phyloP scores from a whole-genome alignment of 202 grass and related monocot genomes.

The Schoenoplectus triqueter region DNA sequence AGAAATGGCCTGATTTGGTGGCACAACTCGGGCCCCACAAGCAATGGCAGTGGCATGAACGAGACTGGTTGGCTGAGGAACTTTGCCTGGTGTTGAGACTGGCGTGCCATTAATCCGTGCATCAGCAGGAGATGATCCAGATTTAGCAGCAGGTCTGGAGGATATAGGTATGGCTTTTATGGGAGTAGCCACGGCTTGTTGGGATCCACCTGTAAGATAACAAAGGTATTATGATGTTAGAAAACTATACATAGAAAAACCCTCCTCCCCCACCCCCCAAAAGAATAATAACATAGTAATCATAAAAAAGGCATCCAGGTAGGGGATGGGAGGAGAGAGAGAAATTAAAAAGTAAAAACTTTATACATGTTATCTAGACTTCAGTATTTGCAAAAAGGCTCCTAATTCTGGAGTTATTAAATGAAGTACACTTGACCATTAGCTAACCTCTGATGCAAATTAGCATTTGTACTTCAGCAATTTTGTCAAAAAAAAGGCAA shows the following conservation, averaged over 20 bases:
- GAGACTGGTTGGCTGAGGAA: conserved; percentile 44
- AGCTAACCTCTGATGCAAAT: conserved; percentile 8
- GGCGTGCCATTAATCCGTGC: conserved; percentile 39
- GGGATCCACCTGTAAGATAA: conserved; percentile 52
- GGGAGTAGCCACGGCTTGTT: conserved; percentile 51
- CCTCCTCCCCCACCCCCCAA: background rate
- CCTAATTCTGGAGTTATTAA: background rate
- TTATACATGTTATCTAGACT: background rate
- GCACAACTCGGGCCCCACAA: conserved; percentile 72
- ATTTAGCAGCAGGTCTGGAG: conserved; percentile 62
- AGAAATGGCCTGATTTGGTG: conserved; percentile 56
- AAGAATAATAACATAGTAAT: background rate
- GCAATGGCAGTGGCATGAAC: conserved; percentile 85
- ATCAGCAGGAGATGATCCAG: conserved; percentile 41
- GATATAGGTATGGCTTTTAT: conserved; percentile 81
- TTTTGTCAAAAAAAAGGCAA: conserved; percentile 14
- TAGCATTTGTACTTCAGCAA: background rate
- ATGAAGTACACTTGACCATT: background rate
- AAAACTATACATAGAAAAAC: background rate
- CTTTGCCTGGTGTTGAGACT: conserved; percentile 39
- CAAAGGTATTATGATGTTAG: background rate
- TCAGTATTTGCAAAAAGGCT: background rate
- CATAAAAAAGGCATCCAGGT: background rate
- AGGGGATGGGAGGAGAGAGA: background rate
- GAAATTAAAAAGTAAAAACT: background rate